Evolutionary conservation across 1,284 basidiomycete genomes (phyloP), one percentile per base, ranked within the genome.

Genomic region (Ganoderma meredithae): DNA sequence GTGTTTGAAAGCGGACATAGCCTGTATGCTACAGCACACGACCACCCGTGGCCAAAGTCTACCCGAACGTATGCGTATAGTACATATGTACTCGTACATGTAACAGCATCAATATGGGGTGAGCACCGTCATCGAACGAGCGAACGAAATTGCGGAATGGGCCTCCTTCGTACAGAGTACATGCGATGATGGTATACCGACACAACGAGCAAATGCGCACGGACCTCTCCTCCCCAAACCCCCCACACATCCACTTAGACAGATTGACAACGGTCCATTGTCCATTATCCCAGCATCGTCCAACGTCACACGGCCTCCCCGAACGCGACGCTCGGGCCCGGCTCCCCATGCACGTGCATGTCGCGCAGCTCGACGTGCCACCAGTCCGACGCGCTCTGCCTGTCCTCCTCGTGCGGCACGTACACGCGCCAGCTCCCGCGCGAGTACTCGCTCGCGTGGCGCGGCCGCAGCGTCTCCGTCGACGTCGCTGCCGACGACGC

Each of bases 281-380:
- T 31, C 27, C 27, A 31, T 31, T 31, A 3, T 31, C 27, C 27
- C 27, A 31, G 27, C 27, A 31, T 31, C 27, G 27, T 36, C 31
- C 39, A 19, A 0, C 10, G 5, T 66, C 60, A 67, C 3, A 67
- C 58, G 7, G 66, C 66, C 62, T 63, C 44, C 19, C 66, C 66
- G 25, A 39, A 67, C 39, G 56, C 33, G 8, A 67, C 39, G 12
- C 49, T 47, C 39, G n/a, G 13, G 2, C 13, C 13, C 13, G 31
- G 22, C 2, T 36, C 36, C 47, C 69, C 71, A 33, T 64, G 67
- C 72, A 73, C 71, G 33, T 64, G 67, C 72, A 73, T 73, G 56
- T 73, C 67, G 53, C 71, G 63, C 63, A 73, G 67, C 65, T 73
- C 73, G 52, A 65, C 68, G 62, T 73, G 69, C 72, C 74, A 75